Evolutionary conservation across 257 asterid genomes (phyloP).

Genomic region (Petunia axillaris): DNA sequence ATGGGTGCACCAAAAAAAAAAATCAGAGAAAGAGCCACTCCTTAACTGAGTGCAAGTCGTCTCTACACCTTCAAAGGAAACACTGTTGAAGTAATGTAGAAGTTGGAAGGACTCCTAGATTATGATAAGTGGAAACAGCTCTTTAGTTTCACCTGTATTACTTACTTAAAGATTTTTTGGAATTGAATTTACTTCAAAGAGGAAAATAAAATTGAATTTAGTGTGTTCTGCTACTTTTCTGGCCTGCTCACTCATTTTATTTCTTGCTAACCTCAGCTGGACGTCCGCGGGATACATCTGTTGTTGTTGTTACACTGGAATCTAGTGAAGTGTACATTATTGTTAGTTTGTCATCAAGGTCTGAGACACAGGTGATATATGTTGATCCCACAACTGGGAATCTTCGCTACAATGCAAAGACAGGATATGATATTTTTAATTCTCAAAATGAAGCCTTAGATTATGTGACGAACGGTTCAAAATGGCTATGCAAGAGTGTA

Average conservation of each 20-base stretch:
- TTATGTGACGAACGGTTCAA: conserved; percentile 74
- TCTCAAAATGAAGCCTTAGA: conserved; percentile 87
- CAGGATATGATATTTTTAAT: conserved; percentile 76
- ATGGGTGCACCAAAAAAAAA: too few species aligned
- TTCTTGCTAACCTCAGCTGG: conserved; percentile 43
- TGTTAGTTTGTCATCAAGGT: conserved; percentile 74
- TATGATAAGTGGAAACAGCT: too few species aligned
- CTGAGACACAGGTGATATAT: conserved; percentile 91
- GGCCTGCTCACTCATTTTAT: conserved; percentile 7
- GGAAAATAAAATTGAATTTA: conserved; percentile 2
- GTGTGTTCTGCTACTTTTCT: conserved; percentile 5
- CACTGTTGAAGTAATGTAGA: too few species aligned
- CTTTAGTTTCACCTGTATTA: too few species aligned
- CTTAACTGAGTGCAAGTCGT: too few species aligned
- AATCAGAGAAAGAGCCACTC: too few species aligned
- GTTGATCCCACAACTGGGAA: conserved; percentile 97
- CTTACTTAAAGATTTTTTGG: background rate
- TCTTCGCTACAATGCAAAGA: conserved; percentile 63
- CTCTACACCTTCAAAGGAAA: too few species aligned
- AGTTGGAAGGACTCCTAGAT: too few species aligned
- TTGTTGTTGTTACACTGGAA: conserved; percentile 77
- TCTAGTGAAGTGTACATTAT: conserved; percentile 87
- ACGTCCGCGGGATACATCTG: conserved; percentile 71
- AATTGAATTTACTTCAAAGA: too few species aligned
- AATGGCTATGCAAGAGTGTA: conserved; percentile 68